Base-by-base conservation (phyloP, 495 filamentous ascomycete species). In the Extremus antarcticus region DNA sequence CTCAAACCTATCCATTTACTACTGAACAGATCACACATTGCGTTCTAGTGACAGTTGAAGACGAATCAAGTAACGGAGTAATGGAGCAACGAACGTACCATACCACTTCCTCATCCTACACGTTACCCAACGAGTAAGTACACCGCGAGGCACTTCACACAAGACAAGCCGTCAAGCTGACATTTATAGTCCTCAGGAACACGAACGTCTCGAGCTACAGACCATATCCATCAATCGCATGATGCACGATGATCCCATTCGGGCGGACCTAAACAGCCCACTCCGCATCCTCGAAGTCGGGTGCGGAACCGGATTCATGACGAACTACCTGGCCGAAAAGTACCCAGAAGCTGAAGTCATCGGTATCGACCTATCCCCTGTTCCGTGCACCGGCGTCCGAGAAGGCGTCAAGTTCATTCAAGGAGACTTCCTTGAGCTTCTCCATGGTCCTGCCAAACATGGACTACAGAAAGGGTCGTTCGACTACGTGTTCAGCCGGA, bases 401-500 rank as follows among this genome's bases (percentile, higher is more conserved):
- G 43, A 22, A 9, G 17, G 23, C 17, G 50, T 52, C 17, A 22
- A 35, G 11, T 35, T 39, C 19, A 23, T 52, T 17, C 25, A 52
- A 19, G 50, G 50, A 10, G 25, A 52, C 25, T 10, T 52, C 25
- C 2, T 40, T 10, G 29, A 52, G 29, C 50, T 52, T 16, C 24
- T 52, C 2, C n/a, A n/a, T n/a, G n/a, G n/a, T n/a, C n/a, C n/a
- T n/a, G n/a, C n/a, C n/a, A 39, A 24, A 20, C 9, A 4, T 9
- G 20, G 43, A 21, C 22, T 52, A 22, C 24, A 16, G 24, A 22
- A 22, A 2, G 29, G 10, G 2, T 39, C 50, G 11, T 52, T 39
- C 23, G 50, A 52, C 29, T 40, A 38, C 50, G 17, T 52, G n/a
- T 52, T 38, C 22, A 21, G n/a, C 25, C 50, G 50, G 13, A 22